Conservation (phyloP, 106 monocot species). For the Triglochin maritima region DNA sequence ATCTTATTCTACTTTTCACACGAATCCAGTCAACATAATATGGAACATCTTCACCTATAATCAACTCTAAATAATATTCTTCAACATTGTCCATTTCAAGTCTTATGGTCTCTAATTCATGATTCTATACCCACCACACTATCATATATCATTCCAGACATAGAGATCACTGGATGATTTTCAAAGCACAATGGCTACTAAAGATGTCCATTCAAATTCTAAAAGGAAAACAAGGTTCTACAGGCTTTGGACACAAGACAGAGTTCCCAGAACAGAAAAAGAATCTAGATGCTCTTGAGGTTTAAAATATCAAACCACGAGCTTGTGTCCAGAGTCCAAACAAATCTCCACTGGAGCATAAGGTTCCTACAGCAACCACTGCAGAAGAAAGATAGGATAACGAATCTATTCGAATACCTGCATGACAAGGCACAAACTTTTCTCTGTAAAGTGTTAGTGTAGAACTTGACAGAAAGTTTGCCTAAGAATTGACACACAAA, state of each 20-base stretch:
- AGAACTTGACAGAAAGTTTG: constrained; percentile 38
- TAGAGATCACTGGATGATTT: no score
- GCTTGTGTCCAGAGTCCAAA: no score
- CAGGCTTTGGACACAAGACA: background rate
- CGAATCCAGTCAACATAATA: constrained; percentile 26
- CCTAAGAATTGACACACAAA: constrained; percentile 27
- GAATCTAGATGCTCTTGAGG: no score
- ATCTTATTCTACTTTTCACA: constrained; percentile 51
- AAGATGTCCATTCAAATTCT: constrained; percentile 4
- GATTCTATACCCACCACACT: constrained; percentile 15
- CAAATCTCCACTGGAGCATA: constrained; percentile 3
- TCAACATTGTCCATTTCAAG: constrained; percentile 3
- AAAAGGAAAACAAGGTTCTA: background rate
- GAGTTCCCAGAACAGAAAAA: background rate
- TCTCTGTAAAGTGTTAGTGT: constrained; percentile 19
- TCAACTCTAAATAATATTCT: constrained; percentile 7
- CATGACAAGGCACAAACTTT: constrained; percentile 33
- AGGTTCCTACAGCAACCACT: constrained; percentile 3
- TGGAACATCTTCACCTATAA: constrained; percentile 1
- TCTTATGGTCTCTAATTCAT: background rate
- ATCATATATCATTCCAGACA: background rate
- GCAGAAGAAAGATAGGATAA: background rate
- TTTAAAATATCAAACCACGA: no score
- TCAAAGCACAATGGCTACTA: constrained; percentile 3
- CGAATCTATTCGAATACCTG: constrained; percentile 26